Conservation (phyloP, 2,329 filamentous ascomycete species). For the Xylaria sp. region DNA sequence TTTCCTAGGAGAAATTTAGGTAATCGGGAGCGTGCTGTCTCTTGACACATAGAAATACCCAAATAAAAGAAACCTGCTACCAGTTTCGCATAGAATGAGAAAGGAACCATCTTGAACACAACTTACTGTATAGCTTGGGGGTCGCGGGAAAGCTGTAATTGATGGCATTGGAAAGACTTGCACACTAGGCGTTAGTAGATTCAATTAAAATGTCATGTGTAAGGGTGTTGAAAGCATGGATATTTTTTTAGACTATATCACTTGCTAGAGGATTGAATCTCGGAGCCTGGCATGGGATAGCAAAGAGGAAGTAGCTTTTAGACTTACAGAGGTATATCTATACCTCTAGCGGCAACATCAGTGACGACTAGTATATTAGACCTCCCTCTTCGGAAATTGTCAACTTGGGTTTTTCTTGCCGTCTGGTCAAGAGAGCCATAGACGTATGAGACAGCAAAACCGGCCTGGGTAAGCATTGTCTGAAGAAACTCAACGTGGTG, state of each 20-base stretch:
- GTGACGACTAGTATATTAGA: conserved; percentile 95
- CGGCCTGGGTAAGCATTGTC: conserved; percentile 78
- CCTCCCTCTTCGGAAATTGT: conserved; percentile 84
- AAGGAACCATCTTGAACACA: neutral
- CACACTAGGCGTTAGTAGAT: conserved; percentile 54
- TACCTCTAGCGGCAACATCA: conserved; percentile 94
- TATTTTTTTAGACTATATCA: neutral
- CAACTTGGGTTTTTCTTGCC: conserved; percentile 89
- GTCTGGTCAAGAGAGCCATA: conserved; percentile 96
- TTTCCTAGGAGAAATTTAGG: neutral
- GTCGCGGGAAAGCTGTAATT: conserved; percentile 99
- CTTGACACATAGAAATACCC: neutral
- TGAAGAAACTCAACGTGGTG: conserved; percentile 96
- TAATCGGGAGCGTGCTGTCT: neutral
- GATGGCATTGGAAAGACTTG: conserved; percentile 85
- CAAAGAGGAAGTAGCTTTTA: neutral
- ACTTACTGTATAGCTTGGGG: conserved; percentile 80
- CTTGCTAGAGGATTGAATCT: neutral
- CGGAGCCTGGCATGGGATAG: neutral
- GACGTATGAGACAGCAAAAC: conserved; percentile 91
- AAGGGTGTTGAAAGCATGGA: neutral
- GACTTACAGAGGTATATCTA: conserved; percentile 79
- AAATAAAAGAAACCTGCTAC: neutral
- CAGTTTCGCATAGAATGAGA: neutral
- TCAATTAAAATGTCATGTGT: neutral